These are phyloP conservation scores for Babesia divergens DNA, from an alignment of 169 alveolate species.

Conservation along the genomic window DNA sequence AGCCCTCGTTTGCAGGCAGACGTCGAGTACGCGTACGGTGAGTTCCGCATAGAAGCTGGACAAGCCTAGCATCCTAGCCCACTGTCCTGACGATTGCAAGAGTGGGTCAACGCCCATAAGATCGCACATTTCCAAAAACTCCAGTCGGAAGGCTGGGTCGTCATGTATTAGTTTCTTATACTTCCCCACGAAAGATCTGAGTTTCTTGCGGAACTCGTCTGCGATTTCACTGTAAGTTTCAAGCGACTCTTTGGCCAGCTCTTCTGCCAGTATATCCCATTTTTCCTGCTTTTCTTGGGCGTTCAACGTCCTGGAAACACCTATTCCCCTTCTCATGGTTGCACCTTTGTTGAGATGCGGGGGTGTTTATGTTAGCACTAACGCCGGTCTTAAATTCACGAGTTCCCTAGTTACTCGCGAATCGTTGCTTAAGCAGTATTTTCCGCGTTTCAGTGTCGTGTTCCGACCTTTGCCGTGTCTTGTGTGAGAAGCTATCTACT, in stretches of 20 bases:
- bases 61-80: slow-evolving; percentile 13
- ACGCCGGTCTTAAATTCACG: not conserved
- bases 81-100: not conserved
- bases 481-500: slow-evolving; percentile 8
- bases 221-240: slow-evolving; percentile 13
- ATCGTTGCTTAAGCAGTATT: slow-evolving; percentile 14
- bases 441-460: not conserved
- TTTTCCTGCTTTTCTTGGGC: not conserved
- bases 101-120: slow-evolving; percentile 45
- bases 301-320: slow-evolving; percentile 23
- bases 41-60: slow-evolving; percentile 8
- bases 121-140: slow-evolving; percentile 52
- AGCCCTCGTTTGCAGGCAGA: slow-evolving; percentile 37
- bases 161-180: slow-evolving; percentile 13
- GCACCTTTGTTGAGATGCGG: not conserved
- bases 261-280: slow-evolving; percentile 12
- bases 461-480: not conserved
- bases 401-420: not conserved
- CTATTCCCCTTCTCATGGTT: slow-evolving; percentile 50
- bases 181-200: slow-evolving; percentile 16
- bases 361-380: not conserved
- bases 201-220: slow-evolving; percentile 20
- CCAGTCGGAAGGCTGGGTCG: slow-evolving; percentile 38
- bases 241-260: not conserved
- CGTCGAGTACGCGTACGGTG: slow-evolving; percentile 22